These are phyloP conservation scores for Eruca vesicaria DNA, from an alignment of 441 rosid species.

Conservation along the genomic window DNA sequence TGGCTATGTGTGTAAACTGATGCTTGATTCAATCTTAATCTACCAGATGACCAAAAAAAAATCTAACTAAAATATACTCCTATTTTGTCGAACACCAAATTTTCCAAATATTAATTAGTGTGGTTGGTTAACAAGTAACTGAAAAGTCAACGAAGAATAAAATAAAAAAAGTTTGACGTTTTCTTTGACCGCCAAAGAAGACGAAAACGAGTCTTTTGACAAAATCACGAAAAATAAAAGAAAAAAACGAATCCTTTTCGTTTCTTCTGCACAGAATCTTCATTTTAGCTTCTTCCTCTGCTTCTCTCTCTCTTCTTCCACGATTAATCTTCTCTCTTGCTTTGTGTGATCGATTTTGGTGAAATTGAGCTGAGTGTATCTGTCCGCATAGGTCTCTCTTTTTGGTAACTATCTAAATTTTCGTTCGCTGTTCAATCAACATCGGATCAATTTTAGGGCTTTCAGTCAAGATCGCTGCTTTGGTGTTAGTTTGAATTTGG, in stretches of 20 bases:
- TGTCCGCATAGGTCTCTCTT: neutral
- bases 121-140: too few relatives aligned
- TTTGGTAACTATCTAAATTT: neutral
- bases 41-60: too few relatives aligned
- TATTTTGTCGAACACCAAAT: too few relatives aligned
- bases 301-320: neutral
- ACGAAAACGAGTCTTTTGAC: constrained; percentile 9
- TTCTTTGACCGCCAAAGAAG: constrained; percentile 29
- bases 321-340: neutral
- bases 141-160: too few relatives aligned
- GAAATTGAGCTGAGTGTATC: neutral
- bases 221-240: neutral
- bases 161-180: neutral
- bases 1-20: too few relatives aligned
- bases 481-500: neutral
- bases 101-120: too few relatives aligned
- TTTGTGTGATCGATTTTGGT: constrained; percentile 6
- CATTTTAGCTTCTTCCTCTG: neutral
- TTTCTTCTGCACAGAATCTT: neutral
- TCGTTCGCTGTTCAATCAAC: neutral
- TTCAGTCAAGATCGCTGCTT: neutral
- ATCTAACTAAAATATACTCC: too few relatives aligned
- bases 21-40: too few relatives aligned
- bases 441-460: neutral
- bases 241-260: neutral